Percentiles rank a stretch among this genome's conserved stretches.
Conservation (phyloP, 2,329 filamentous ascomycete genomes). For the Talaromyces sp. region DNA sequence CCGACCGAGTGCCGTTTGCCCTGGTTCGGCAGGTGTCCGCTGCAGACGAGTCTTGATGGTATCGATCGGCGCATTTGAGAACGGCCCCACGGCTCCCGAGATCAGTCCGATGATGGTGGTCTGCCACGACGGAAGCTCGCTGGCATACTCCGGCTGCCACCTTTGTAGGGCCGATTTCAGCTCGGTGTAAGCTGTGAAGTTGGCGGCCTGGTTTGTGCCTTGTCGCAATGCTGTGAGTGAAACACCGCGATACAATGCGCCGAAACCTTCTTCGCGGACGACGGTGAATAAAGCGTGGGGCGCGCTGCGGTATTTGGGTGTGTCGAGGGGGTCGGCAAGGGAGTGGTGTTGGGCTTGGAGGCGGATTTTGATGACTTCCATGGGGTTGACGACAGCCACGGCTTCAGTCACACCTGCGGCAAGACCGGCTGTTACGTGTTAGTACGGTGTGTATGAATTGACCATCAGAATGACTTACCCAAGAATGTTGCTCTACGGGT, state of each 20-base stretch:
- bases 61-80: conserved; percentile 96
- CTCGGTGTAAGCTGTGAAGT: conserved; percentile 97
- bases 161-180: conserved; percentile 75
- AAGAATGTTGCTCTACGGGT: conserved; percentile 70
- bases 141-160: conserved; percentile 66
- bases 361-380: conserved; percentile 99
- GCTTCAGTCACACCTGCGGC: conserved; percentile 94
- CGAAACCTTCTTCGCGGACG: conserved; percentile 81
- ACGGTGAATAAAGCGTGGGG: conserved; percentile 82
- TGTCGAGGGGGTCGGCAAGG: conserved; percentile 92
- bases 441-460: not conserved
- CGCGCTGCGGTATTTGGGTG: conserved; percentile 96
- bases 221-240: conserved; percentile 89
- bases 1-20: conserved; percentile 73
- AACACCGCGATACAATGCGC: conserved; percentile 88
- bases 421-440: conserved; percentile 63
- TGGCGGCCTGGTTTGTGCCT: conserved; percentile 95
- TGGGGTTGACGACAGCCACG: conserved; percentile 91
- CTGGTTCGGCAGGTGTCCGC: conserved; percentile 76
- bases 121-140: conserved; percentile 78
- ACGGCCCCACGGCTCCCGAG: conserved; percentile 87
- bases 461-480: conserved; percentile 51
- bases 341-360: conserved; percentile 97
- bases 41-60: conserved; percentile 98
- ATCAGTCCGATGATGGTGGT: conserved; percentile 89